Base-by-base conservation (phyloP, 2,329 filamentous ascomycete species). In the Colletotrichum sp. region DNA sequence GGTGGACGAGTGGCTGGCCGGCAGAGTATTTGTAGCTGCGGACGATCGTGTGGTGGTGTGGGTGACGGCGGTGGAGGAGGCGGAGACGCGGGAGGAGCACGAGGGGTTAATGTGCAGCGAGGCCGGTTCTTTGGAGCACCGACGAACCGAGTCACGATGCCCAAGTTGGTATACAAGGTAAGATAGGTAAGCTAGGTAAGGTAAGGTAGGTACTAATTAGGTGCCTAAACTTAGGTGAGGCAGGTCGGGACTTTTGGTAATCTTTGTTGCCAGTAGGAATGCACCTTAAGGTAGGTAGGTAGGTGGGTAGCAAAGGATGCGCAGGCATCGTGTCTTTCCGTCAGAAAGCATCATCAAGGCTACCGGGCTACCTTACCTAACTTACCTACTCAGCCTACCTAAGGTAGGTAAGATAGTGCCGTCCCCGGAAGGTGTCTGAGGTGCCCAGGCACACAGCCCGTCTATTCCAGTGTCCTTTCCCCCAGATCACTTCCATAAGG, bases 41-140 rank as follows among this genome's bases (percentile, higher is more conserved):
- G 67, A 60, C 34, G 67, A 69, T 44, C 34, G 52, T 62, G 32
- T 16, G 21, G n/a, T 26, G 32, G 59, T 30, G 63, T 26, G 28
- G 39, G 16, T 16, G 30, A 44, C n/a, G 28, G 52, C 30, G 18
- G 34, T 36, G 68, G 60, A 21, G 67, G 59, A 28, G 59, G 36
- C 62, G 44, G 69, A 36, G 52, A 39, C 9, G 30, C 16, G 10
- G n/a, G 39, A 55, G 64, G 64, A 59, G 66, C 18, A 60, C n/a
- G 72, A 62, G 55, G 72, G 69, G 72, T 67, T 55, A 75, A 72
- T 67, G 62, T 55, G 49, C 32, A 72, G 72, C 72, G 72, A 72
- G 68, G 26, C 69, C 55, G 72, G 72, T 69, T 75, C 59, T 71
- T 64, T 69, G 52, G 72, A 74, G 67, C 26, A 69, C 68, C 72